Evolutionary conservation across 2,329 filamentous ascomycete genomes (phyloP), one percentile per base, ranked within the genome.

Genomic region (Ophiostoma australiae): DNA sequence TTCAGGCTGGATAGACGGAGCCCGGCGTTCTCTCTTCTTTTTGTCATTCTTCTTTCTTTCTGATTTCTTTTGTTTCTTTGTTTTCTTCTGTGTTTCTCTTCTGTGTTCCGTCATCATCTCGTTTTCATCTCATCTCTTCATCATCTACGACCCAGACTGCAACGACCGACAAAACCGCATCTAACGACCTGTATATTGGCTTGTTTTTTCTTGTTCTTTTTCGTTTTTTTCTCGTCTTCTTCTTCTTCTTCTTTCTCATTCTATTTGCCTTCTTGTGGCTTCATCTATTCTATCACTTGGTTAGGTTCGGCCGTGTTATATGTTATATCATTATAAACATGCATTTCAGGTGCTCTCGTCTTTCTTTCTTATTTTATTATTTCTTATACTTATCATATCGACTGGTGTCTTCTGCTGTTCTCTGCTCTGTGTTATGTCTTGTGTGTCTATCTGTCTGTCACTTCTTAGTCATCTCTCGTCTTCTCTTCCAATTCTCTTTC

Each of bases 1-100:
- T 70, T 69, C 6, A 35, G 41, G 48, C 69, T 63, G 69, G 67
- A 72, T 72, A 71, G 72, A 72, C 70, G 72, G 72, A 71, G 70
- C 67, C 68, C 55, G 72, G 72, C 70, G 72, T 71, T 72, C 35
- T 37, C 35, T 68, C 55, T 7, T 61, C 31, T 66, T 63, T 68
- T 39, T n/a, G 35, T 35, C 11, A 63, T 66, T 65, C 58, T 39
- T 69, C 48, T 5, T 68, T 63, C 35, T 48, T 17, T 23, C 48
- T 33, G 27, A n/a, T 37, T 55, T 17, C 41, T 58, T 2, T 39
- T 41, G 23, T 35, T 27, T 63, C 35, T 2, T n/a, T 44, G 13
- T 33, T 68, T n/a, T 65, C 35, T 20, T 39, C 48, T 39, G 17
- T 55, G n/a, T n/a, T n/a, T n/a, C n/a, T 65, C 35, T 20, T 39